A percentile compares a stretch with the other conserved stretches of the same genome.
Conservation (phyloP, 257 asterid genomes). For the Paulownia fortunei region DNA sequence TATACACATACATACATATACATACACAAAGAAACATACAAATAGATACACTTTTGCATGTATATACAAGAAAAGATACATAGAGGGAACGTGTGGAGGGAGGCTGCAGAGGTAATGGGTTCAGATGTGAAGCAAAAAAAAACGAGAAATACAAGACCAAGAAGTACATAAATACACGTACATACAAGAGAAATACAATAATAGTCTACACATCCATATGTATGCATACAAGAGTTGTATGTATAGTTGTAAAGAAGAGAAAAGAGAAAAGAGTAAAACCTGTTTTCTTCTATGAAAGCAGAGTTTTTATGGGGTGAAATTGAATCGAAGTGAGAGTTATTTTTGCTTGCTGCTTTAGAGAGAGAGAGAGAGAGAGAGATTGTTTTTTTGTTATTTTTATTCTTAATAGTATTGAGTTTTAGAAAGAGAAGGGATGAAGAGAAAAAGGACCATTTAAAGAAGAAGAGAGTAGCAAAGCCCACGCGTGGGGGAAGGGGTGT, state of each 20-base stretch:
- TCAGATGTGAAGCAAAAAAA: constrained; percentile 45
- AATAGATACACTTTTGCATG: constrained; percentile 40
- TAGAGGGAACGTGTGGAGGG: constrained; percentile 24
- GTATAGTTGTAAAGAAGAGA: constrained; percentile 13
- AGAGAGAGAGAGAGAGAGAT: constrained; percentile 33
- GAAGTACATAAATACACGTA: constrained; percentile 24
- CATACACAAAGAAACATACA: background rate
- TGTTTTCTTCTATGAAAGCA: constrained; percentile 39
- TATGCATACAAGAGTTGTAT: constrained; percentile 32
- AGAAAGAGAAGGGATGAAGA: constrained; percentile 32
- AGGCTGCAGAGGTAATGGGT: constrained; percentile 36
- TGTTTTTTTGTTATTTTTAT: background rate
- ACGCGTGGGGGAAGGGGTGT: background rate
- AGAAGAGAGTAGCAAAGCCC: background rate
- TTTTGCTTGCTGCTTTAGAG: constrained; percentile 20
- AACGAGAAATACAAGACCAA: constrained; percentile 37
- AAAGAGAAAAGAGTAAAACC: constrained; percentile 28
- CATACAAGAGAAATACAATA: constrained; percentile 30
- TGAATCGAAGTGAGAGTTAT: constrained; percentile 45
- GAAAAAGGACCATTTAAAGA: background rate
- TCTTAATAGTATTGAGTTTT: constrained; percentile 4
- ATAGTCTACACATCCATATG: constrained; percentile 26
- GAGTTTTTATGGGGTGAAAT: constrained; percentile 44
- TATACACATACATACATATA: constrained; percentile 15
- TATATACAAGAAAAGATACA: constrained; percentile 22